Evolutionary conservation across 306 rosid genomes (phyloP).

Genomic region (Gynostemma pentaphyllum): DNA sequence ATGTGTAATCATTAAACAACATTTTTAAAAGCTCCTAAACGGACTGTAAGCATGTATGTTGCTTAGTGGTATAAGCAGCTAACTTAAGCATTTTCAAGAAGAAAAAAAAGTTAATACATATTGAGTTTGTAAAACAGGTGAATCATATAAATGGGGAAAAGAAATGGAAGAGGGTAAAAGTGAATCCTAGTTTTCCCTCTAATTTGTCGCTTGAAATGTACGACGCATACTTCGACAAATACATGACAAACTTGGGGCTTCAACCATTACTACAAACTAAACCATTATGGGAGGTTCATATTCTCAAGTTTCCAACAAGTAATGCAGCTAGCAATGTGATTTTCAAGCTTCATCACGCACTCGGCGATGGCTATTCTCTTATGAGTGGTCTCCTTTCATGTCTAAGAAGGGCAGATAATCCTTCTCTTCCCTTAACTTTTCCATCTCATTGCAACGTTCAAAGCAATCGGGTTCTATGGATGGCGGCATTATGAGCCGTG

Average conservation of each 20-base stretch:
- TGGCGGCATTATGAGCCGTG: background rate
- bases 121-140: background rate
- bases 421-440: constrained; percentile 41
- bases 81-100: too few species aligned
- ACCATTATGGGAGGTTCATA: constrained; percentile 47
- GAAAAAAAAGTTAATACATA: too few species aligned
- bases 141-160: background rate
- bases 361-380: constrained; percentile 56
- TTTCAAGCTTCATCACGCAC: constrained; percentile 49
- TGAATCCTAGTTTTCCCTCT: constrained; percentile 23
- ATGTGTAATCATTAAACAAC: too few species aligned
- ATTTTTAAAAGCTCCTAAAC: too few species aligned
- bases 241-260: constrained; percentile 23
- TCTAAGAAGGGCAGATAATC: constrained; percentile 33
- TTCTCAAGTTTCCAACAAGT: constrained; percentile 33
- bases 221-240: constrained; percentile 21
- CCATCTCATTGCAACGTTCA: constrained; percentile 21
- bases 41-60: too few species aligned
- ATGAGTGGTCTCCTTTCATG: constrained; percentile 59
- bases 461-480: background rate
- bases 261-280: constrained; percentile 19
- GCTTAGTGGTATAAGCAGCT: too few species aligned
- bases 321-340: constrained; percentile 20
- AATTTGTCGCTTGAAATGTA: constrained; percentile 14
- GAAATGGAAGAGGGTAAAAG: constrained; percentile 35